Evolutionary conservation across 1,139 yeast genomes (phyloP).

Genomic region (Pneumocystis oryctolagi): DNA sequence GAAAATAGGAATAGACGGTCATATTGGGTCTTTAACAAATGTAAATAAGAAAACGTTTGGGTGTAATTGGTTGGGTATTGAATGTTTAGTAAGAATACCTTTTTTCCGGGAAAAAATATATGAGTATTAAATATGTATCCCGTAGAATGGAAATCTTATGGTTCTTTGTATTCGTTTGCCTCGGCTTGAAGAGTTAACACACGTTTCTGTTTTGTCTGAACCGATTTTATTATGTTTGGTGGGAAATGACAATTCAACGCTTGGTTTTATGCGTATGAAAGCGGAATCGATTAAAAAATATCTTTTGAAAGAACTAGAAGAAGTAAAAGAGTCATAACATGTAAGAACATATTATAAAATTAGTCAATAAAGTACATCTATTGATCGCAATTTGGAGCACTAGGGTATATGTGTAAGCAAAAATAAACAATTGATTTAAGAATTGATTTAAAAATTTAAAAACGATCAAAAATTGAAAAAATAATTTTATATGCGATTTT

Average conservation of each 20-base stretch:
- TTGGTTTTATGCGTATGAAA: background rate
- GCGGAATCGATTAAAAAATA: background rate
- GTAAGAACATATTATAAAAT: background rate
- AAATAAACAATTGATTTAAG: background rate
- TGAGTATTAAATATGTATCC: background rate
- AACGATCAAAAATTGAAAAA: too few relatives aligned
- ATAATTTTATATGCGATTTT: too few relatives aligned
- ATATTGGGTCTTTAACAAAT: background rate
- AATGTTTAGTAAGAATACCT: background rate
- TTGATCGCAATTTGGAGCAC: too few relatives aligned
- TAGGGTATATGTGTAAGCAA: background rate
- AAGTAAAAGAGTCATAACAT: background rate
- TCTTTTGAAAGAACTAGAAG: background rate
- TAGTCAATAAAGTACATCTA: background rate
- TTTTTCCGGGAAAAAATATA: background rate
- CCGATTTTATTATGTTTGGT: background rate
- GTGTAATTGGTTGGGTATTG: background rate
- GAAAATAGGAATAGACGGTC: background rate
- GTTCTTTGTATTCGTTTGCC: background rate
- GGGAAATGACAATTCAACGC: background rate
- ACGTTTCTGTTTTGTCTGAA: background rate
- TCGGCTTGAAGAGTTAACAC: background rate
- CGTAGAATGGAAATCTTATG: background rate
- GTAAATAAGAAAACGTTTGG: background rate
- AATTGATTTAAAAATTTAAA: background rate